Evolutionary conservation across 352 stramenopile species (phyloP), one percentile per base, ranked within the genome.

Genomic region (Phytophthora hybrid): DNA sequence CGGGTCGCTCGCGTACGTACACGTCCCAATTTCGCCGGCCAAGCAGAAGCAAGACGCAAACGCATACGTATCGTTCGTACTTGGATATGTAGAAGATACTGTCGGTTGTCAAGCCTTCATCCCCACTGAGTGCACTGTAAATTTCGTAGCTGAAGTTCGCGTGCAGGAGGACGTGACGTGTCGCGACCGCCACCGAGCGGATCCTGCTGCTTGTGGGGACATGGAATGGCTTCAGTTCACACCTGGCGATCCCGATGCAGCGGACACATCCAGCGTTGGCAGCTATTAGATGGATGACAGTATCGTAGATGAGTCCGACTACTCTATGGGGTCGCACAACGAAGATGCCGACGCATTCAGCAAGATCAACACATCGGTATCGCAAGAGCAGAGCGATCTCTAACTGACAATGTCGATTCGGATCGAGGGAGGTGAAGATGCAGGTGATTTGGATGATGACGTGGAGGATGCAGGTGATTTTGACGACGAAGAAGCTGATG

Each of bases 71-170:
- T n/a, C n/a, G n/a, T n/a, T n/a, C n/a, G n/a, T n/a, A n/a, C n/a
- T n/a, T n/a, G n/a, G n/a, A n/a, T n/a, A n/a, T n/a, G n/a, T n/a
- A n/a, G n/a, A n/a, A n/a, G n/a, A n/a, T n/a, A n/a, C n/a, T n/a
- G n/a, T n/a, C n/a, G n/a, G n/a, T n/a, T n/a, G n/a, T n/a, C n/a
- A n/a, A n/a, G n/a, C n/a, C n/a, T n/a, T n/a, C n/a, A n/a, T n/a
- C n/a, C n/a, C n/a, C n/a, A n/a, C n/a, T n/a, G n/a, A n/a, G n/a
- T n/a, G 23, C 18, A 71, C 63, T 2, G 55, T 54, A 2, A 65
- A 55, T 14, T 54, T 60, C 41, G 63, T 71, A 1, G 37, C 63
- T 54, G 54, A 71, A 39, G 26, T 60, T 5, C 54, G 53, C 5
- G 44, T 71, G 5, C 23, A 44, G 6, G 63, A 71, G 41, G 54